Conservation (phyloP, 2,329 filamentous ascomycete species). For the Alternaria gaisen region DNA sequence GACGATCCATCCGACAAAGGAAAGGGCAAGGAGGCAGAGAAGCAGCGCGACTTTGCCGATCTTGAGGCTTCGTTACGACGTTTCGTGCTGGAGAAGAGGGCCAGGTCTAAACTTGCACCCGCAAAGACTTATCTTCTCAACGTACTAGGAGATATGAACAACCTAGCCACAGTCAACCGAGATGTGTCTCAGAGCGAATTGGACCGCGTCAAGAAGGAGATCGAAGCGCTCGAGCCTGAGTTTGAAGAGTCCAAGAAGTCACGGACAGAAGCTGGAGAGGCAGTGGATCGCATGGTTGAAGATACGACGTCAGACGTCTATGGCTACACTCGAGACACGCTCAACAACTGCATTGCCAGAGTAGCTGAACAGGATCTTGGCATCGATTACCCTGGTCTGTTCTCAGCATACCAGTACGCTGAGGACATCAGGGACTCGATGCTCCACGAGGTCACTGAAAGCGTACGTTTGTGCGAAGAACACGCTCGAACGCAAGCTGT, state of each 20-base stretch:
- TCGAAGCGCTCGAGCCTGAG: constrained; percentile 83
- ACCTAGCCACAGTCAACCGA: constrained; percentile 83
- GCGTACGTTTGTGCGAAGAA: constrained; percentile 83
- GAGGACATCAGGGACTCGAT: constrained; percentile 93
- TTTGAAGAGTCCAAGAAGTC: constrained; percentile 86
- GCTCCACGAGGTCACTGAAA: constrained; percentile 83
- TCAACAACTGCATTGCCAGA: constrained; percentile 77
- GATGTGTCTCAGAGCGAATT: constrained; percentile 88
- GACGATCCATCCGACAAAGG: constrained; percentile 60
- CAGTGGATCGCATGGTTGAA: constrained; percentile 84
- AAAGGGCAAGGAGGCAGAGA: constrained; percentile 78
- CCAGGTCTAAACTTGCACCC: constrained; percentile 92
- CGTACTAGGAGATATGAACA: constrained; percentile 85
- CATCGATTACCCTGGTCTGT: constrained; percentile 85
- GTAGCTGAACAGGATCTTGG: constrained; percentile 81
- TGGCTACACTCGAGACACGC: constrained; percentile 77
- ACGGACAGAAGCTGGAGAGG: constrained; percentile 78
- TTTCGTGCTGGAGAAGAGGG: constrained; percentile 95
- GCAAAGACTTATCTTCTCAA: constrained; percentile 96
- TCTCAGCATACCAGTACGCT: constrained; percentile 87
- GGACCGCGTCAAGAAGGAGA: constrained; percentile 80
- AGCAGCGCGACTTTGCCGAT: constrained; percentile 86
- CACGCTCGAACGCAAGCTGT: constrained; percentile 82
- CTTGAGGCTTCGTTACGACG: constrained; percentile 87
- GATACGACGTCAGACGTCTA: constrained; percentile 87